Base-by-base conservation (phyloP, 805 yeast species). In the Saccharomycopsis schoenii region DNA sequence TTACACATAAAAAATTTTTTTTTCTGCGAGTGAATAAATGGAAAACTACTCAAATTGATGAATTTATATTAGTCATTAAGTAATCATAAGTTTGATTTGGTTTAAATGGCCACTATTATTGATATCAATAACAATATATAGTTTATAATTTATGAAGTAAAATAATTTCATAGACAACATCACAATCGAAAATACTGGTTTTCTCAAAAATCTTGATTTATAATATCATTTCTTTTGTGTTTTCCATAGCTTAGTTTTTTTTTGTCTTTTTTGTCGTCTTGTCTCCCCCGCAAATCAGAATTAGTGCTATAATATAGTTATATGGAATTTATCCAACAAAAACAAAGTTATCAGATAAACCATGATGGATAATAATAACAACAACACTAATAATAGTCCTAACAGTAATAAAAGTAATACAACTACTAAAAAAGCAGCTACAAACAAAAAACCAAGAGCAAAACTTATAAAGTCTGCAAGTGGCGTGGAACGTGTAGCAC, bases 381-480 rank as follows among this genome's bases (percentile, higher is more conserved):
- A 21, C n/a, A 47, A 47, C 8, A 25, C 29, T 55, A 25, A 5
- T 39, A 55, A n/a, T 17, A 21, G 1, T 5, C n/a, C 34, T 21
- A 36, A 39, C 17, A 24, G 24, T 19, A 24, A 15, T n/a, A 17
- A 19, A 3, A 55, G 19, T 19, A 40, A 17, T 29, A 34, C 15
- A 17, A 14, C 40, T 4, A 9, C 17, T 14, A 56, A 25, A n/a
- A 41, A 21, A 43, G 34, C 60, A 21, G 57, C 55, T n/a, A 12
- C 15, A 40, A 61, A 58, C 39, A 58, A 17, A 58, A 21, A 55
- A 10, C 24, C 47, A 14, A 61, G 59, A 55, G 62, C 65, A 2
- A 83, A 82, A 66, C 80, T 82, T 50, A 89, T 88, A 61, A 80
- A 81, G 64, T 80, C 89, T 1, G 89, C 89, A 1, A 92, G 93